Percentiles rank a stretch among this genome's conserved stretches.
phyloP scores from a whole-genome alignment of 345 rosid genomes.

The Gossypium ekmanianum region DNA sequence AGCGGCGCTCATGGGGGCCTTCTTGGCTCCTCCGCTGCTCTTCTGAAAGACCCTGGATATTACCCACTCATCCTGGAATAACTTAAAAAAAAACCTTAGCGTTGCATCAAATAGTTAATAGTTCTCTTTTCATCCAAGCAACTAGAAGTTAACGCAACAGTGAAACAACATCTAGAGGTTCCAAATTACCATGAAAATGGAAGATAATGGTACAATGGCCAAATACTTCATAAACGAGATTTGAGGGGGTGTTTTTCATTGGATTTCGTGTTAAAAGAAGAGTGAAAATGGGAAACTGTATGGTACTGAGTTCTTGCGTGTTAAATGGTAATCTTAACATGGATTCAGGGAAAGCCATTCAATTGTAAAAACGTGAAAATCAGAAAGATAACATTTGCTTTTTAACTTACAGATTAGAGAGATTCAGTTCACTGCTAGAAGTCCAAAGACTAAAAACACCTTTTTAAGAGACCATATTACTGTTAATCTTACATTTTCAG shows the following conservation, averaged over 20 bases:
- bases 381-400: not conserved
- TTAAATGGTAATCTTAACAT: not conserved
- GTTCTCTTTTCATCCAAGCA: not conserved
- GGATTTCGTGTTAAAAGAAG: not conserved
- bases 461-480: not conserved
- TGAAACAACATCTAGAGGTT: not conserved
- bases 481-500: slow-evolving; percentile 4
- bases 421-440: not conserved
- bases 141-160: slow-evolving; percentile 1
- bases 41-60: slow-evolving; percentile 82
- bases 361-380: not conserved
- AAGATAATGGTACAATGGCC: not conserved
- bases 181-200: not conserved
- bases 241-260: not conserved
- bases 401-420: not conserved
- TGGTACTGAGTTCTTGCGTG: not conserved
- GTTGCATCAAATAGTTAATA: not conserved
- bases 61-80: slow-evolving; percentile 87
- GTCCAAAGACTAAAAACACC: not conserved
- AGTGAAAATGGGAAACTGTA: not conserved
- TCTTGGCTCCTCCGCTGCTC: slow-evolving; percentile 42
- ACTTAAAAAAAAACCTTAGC: not conserved
- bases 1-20: slow-evolving; percentile 35
- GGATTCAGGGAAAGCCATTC: too few species aligned
- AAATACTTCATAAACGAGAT: not conserved